A percentile compares a stretch with the other conserved stretches of the same genome.
Evolutionary conservation across 768 basidiomycete genomes (phyloP).

Genomic region (Psilocybe azurescens): DNA sequence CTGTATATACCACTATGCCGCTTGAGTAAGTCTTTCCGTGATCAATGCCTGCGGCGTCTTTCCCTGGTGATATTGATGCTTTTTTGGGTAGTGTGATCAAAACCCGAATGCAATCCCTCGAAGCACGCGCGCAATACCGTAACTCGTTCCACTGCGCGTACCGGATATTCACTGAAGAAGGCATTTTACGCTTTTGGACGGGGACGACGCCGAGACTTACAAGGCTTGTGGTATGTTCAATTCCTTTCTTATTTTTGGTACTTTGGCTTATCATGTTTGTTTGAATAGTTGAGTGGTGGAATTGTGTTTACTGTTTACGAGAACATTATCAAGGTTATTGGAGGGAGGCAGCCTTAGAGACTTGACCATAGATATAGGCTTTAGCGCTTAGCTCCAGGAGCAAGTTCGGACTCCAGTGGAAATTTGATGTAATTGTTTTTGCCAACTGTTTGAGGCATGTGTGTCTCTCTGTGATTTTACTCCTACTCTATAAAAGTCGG

Average conservation of each 20-base stretch:
- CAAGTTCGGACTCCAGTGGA: too few relatives aligned
- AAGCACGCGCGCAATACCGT: conserved; percentile 81
- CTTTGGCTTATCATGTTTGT: too few relatives aligned
- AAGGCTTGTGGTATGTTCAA: conserved; percentile 74
- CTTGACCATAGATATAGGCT: too few relatives aligned
- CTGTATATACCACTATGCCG: conserved; percentile 90
- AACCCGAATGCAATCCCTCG: conserved; percentile 96
- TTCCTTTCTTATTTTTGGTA: conserved; percentile 1
- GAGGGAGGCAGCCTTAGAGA: conserved; percentile 6
- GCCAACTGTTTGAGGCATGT: too few relatives aligned
- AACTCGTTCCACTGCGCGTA: conserved; percentile 98
- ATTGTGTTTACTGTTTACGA: conserved; percentile 95
- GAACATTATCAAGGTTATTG: conserved; percentile 62
- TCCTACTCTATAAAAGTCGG: too few relatives aligned
- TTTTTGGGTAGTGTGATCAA: conserved; percentile 82
- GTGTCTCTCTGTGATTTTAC: too few relatives aligned
- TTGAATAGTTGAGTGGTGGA: conserved; percentile 80
- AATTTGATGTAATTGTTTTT: too few relatives aligned
- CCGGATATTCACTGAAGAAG: conserved; percentile 93
- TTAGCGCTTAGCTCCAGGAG: too few relatives aligned
- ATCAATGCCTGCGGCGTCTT: not conserved
- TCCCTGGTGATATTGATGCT: too few relatives aligned
- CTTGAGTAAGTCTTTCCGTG: conserved; percentile 60
- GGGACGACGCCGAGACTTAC: conserved; percentile 92
- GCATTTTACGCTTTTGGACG: conserved; percentile 92